Base-by-base conservation (phyloP, 495 filamentous ascomycete species). In the Aspergillus saccharolyticus region DNA sequence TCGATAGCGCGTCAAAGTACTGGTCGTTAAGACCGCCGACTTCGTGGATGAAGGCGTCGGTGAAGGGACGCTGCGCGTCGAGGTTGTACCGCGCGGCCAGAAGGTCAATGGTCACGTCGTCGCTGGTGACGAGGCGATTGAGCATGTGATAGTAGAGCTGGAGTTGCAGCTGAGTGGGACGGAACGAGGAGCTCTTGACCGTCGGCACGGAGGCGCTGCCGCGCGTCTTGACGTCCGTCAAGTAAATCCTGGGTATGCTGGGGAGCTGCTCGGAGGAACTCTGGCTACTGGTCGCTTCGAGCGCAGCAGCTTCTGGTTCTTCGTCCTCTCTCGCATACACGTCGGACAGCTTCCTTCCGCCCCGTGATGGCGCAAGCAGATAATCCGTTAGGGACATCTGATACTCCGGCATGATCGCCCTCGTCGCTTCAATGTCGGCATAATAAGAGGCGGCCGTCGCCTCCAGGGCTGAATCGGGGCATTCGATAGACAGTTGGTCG, bases 71-170 rank as follows among this genome's bases (percentile, higher is more conserved):
- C 4, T 84, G 69, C 0, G 83, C 68, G 46, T 89, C 76, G 7
- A 98, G 74, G 0, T 74, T 68, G 62, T 96, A 91, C 14, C 91
- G 85, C 9, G 74, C 63, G 46, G 91, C 85, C 14, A 97, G 74
- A 6, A 74, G 60, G 18, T 79, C 65, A 42, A 90, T 85, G 54
- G 89, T 82, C 0, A 96, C 80, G 54, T 79, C 75, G n/a, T 79
- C 74, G 57, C 82, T 86, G 2, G 81, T 79, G n/a, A 85, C 83
- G 59, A 97, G 79, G 3, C 83, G 75, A 42, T 85, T 84, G 25
- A 98, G 79, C 51, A 97, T 84, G n/a, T 85, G 85, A 62, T 91
- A 91, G 65, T 98, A 98, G 1, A 97, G 74, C 73, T 95, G 91
- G 8, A 98, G 76, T 69, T 98, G 94, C 52, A 96, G 85, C 52